phyloP scores from a whole-genome alignment of 2,329 filamentous ascomycete genomes.

The Fusarium odoratissimum region DNA sequence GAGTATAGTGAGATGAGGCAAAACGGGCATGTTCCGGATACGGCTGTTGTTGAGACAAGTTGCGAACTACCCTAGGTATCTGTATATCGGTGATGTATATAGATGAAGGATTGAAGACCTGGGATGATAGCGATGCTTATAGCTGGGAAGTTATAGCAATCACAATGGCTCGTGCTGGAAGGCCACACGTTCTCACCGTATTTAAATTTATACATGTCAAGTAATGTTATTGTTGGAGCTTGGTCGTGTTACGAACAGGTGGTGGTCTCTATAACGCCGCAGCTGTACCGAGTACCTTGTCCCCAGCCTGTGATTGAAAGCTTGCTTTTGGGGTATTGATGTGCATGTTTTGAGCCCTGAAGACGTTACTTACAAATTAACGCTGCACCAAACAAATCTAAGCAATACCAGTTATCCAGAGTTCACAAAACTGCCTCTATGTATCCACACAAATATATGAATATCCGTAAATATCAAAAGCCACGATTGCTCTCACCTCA shows the following conservation, averaged over 20 bases:
- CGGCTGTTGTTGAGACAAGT: neutral
- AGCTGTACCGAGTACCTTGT: constrained; percentile 29
- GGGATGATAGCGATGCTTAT: neutral
- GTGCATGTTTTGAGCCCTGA: neutral
- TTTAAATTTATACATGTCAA: neutral
- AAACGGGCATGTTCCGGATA: constrained; percentile 29
- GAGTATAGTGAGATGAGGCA: neutral
- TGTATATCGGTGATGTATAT: neutral
- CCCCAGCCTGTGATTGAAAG: neutral
- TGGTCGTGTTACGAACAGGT: constrained; percentile 14
- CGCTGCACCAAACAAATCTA: neutral
- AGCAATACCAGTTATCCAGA: neutral
- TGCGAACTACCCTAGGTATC: constrained; percentile 3
- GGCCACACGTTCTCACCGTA: neutral
- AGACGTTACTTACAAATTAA: neutral
- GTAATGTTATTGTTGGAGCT: constrained; percentile 3
- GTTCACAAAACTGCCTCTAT: neutral
- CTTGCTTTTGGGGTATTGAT: neutral
- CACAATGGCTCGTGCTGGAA: neutral
- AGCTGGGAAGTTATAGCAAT: neutral
- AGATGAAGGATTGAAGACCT: neutral
- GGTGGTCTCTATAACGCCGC: constrained; percentile 23
- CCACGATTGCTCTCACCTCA: constrained; percentile 21
- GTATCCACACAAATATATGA: too few species aligned
- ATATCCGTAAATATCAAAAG: constrained; percentile 20